Evolutionary conservation across 75 land plant species (phyloP).

Genomic region (Larix kaempferi): DNA sequence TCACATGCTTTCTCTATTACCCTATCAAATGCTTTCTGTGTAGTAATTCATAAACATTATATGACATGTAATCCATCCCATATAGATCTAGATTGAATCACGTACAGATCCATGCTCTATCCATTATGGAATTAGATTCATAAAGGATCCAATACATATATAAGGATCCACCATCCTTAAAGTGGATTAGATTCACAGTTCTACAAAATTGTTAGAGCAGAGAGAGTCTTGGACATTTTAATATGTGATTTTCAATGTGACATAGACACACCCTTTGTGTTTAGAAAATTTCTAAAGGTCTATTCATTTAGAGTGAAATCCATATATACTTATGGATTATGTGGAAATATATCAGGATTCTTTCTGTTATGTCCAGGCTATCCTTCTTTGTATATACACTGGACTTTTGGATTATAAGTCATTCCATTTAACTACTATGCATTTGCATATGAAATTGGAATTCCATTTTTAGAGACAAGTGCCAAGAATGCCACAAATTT

Average conservation of each 20-base stretch:
- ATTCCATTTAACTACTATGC: conserved; percentile 33
- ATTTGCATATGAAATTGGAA: conserved; percentile 87
- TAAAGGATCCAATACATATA: too few species aligned
- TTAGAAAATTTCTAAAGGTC: too few species aligned
- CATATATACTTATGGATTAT: not conserved
- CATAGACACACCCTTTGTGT: too few species aligned
- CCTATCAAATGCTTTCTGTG: too few species aligned
- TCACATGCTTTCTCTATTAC: too few species aligned
- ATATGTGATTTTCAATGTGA: not conserved
- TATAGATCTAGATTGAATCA: too few species aligned
- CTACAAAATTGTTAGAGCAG: not conserved
- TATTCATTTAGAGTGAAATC: too few species aligned
- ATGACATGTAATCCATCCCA: too few species aligned
- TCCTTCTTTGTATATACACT: not conserved
- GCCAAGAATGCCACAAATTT: conserved; percentile 82
- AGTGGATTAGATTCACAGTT: not conserved
- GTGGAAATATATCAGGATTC: not conserved
- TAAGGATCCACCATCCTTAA: not conserved
- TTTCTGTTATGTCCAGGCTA: not conserved
- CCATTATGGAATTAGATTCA: too few species aligned
- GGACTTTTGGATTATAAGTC: not conserved
- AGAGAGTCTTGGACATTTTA: not conserved
- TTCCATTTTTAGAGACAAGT: conserved; percentile 93
- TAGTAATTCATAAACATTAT: too few species aligned
- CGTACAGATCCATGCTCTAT: too few species aligned